phyloP scores from a whole-genome alignment of 2,329 filamentous ascomycete genomes.

The Fusarium sp. region DNA sequence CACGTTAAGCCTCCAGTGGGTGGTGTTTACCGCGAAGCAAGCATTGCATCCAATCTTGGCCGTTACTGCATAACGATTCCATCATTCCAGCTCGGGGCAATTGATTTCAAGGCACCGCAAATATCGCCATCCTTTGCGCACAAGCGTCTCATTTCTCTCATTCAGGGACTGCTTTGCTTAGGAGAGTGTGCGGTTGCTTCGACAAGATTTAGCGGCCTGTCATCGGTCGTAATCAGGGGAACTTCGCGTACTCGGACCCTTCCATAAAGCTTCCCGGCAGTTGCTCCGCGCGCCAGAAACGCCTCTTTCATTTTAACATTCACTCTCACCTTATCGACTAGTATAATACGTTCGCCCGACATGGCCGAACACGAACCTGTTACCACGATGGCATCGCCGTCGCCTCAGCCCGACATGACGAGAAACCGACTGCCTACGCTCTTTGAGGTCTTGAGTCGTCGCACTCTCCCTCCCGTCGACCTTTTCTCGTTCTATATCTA shows the following conservation, averaged over 20 bases:
- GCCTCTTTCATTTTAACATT: constrained; percentile 29
- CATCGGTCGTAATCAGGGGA: constrained; percentile 34
- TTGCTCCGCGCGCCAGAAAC: constrained; percentile 27
- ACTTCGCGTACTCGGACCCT: constrained; percentile 24
- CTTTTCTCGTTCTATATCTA: constrained; percentile 99
- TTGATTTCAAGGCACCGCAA: constrained; percentile 23
- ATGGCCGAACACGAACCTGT: constrained; percentile 45
- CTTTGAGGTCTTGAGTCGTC: constrained; percentile 93
- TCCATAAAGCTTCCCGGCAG: constrained; percentile 28
- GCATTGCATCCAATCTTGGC: constrained; percentile 28
- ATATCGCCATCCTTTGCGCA: constrained; percentile 29
- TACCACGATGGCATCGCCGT: constrained; percentile 53
- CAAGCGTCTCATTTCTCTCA: constrained; percentile 19
- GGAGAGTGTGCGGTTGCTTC: constrained; percentile 26
- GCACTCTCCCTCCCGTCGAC: constrained; percentile 95
- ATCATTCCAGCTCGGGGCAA: constrained; percentile 36
- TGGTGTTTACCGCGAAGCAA: constrained; percentile 36
- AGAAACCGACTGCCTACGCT: constrained; percentile 92
- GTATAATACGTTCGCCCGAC: constrained; percentile 19
- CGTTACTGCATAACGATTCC: constrained; percentile 36
- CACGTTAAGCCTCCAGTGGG: not conserved
- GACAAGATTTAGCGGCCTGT: constrained; percentile 18
- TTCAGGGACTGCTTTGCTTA: constrained; percentile 10
- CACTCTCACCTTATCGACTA: constrained; percentile 11
- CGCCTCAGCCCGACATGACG: constrained; percentile 66